Conservation (phyloP, 1,284 basidiomycete species). For the Rhodofomes roseus region DNA sequence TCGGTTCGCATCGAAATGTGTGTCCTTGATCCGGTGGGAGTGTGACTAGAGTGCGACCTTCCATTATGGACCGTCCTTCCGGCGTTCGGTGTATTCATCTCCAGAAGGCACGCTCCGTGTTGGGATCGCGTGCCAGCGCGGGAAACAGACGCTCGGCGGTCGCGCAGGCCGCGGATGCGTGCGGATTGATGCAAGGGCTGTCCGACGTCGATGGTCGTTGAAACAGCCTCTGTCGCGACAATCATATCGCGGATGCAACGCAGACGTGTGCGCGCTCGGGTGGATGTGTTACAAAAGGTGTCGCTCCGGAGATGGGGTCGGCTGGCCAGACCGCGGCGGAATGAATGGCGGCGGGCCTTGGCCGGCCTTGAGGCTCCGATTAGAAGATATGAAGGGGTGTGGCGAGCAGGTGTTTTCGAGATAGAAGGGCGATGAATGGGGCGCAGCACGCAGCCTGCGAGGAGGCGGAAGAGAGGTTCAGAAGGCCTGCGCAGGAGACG, state of each 20-base stretch:
- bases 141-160: background rate
- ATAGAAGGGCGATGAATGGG: constrained; percentile 3
- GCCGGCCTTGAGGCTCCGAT: constrained; percentile 9
- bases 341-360: background rate
- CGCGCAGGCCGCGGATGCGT: no score
- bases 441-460: background rate
- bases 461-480: background rate
- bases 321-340: background rate
- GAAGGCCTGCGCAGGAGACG: background rate
- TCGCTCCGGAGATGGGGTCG: background rate
- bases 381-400: constrained; percentile 7
- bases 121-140: no score
- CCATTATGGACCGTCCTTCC: background rate
- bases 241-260: background rate
- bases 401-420: constrained; percentile 5
- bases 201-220: background rate
- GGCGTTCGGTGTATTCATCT: background rate
- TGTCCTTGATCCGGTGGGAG: constrained; percentile 1
- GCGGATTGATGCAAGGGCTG: background rate
- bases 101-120: background rate
- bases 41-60: background rate
- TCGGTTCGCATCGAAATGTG: background rate
- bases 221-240: background rate
- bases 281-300: background rate
- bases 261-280: background rate